Percentiles rank a stretch among this genome's conserved stretches.
Evolutionary conservation across 345 rosid genomes (phyloP).

Genomic region (Anacardium occidentale): DNA sequence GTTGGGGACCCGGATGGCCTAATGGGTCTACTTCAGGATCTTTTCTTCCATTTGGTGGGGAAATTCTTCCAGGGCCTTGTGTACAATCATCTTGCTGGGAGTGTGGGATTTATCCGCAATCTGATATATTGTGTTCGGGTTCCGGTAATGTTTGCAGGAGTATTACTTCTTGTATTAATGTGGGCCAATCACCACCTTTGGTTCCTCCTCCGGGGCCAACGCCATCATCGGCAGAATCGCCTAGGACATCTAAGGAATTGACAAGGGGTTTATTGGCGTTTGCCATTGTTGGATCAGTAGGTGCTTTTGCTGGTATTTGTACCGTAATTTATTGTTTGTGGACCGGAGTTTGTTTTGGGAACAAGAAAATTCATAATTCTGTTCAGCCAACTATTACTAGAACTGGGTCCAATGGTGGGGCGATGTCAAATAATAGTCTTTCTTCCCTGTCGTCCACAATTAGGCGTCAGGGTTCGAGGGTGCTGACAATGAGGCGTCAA

Average conservation of each 20-base stretch:
- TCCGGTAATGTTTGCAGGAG: constrained; percentile 50
- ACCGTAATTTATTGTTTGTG: constrained; percentile 62
- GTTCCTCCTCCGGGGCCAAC: constrained; percentile 17
- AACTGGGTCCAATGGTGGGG: constrained; percentile 47
- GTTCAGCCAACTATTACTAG: constrained; percentile 90
- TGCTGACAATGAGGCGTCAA: constrained; percentile 67
- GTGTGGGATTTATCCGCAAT: constrained; percentile 48
- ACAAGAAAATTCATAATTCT: constrained; percentile 83
- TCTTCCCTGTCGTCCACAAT: constrained; percentile 64
- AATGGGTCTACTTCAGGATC: constrained; percentile 6
- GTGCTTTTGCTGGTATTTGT: constrained; percentile 60
- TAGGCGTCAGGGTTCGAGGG: constrained; percentile 73
- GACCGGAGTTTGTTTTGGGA: constrained; percentile 76
- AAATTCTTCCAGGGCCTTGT: constrained; percentile 77
- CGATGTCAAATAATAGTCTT: constrained; percentile 49
- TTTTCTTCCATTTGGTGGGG: constrained; percentile 34
- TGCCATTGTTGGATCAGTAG: constrained; percentile 71
- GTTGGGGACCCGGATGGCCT: constrained; percentile 79
- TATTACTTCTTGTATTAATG: constrained; percentile 27
- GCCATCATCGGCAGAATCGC: constrained; percentile 4
- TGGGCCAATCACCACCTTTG: constrained; percentile 8
- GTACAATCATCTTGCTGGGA: constrained; percentile 38
- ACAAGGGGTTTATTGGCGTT: constrained; percentile 66
- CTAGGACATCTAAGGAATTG: constrained; percentile 31
- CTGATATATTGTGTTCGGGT: constrained; percentile 50